Percentiles rank a stretch among this genome's conserved stretches.
These are phyloP conservation scores for Paramarasmius palmivorus DNA, from an alignment of 1,284 basidiomycete species.

Conservation along the genomic window DNA sequence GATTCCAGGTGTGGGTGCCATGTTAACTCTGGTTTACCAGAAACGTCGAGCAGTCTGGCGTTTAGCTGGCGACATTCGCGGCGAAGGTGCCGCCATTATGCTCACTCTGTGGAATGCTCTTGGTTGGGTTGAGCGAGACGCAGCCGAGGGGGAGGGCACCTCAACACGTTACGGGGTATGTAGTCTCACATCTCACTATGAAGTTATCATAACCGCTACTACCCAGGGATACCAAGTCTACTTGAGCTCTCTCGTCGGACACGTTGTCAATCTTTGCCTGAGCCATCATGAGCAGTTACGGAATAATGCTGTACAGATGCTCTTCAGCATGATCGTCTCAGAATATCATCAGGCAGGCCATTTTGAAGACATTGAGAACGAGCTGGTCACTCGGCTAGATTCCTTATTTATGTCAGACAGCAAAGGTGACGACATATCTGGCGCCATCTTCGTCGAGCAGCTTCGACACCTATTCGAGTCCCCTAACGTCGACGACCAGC, in stretches of 20 bases:
- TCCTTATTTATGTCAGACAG: constrained; percentile 90
- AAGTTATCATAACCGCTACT: constrained; percentile 7
- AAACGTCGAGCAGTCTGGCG: constrained; percentile 95
- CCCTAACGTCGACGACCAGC: constrained; percentile 76
- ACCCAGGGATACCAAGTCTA: constrained; percentile 79
- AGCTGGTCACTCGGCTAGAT: constrained; percentile 93
- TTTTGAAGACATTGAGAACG: constrained; percentile 88
- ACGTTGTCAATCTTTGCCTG: constrained; percentile 89
- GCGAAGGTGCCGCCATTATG: constrained; percentile 88
- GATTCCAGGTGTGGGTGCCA: neutral
- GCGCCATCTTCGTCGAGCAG: constrained; percentile 94
- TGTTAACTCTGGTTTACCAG: constrained; percentile 41
- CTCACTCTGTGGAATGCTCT: constrained; percentile 87
- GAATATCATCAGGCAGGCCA: constrained; percentile 83
- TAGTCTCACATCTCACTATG: constrained; percentile 9
- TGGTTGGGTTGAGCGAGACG: constrained; percentile 71
- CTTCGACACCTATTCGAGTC: constrained; percentile 86
- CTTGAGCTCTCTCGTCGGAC: constrained; percentile 85
- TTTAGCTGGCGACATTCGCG: constrained; percentile 91
- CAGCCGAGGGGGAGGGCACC: constrained; percentile 46
- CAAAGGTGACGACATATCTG: constrained; percentile 87
- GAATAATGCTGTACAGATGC: constrained; percentile 87
- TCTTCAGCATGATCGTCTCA: constrained; percentile 95
- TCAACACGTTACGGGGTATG: constrained; percentile 63
- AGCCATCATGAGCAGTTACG: constrained; percentile 94